Base-by-base conservation (phyloP, 139 green algal species). In the Picochlorum sp. region DNA sequence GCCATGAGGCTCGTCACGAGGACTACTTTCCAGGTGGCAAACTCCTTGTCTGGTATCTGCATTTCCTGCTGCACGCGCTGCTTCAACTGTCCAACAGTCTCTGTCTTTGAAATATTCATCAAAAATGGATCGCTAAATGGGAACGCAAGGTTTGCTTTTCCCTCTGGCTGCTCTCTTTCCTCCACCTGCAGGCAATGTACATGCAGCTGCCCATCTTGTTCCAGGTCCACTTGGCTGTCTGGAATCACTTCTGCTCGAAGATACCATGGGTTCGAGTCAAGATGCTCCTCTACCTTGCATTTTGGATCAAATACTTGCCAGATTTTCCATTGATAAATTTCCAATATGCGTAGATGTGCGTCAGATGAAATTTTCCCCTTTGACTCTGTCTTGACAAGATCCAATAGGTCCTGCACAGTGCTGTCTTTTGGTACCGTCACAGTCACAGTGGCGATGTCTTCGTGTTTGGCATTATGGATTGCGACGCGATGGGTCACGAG, bases 121-220 rank as follows among this genome's bases (percentile, higher is more conserved):
- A 96, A 62, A 67, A 98, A 90, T 3, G 92, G 92, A 38, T 97
- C 89, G 3, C 88, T 87, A 74, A 96, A 98, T 14, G 77, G 59
- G 45, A 69, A 66, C 0, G 71, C 49, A n/a, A 24, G n/a, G 2
- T 59, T 70, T n/a, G 45, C 6, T 7, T 70, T 57, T 4, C 47
- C 47, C 16, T 64, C 44, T 24, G 34, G 34, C 34, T 41, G 34
- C 31, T 34, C 21, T 30, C 73, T 63, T 30, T 70, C 63, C 18
- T 56, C 61, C 18, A 70, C 60, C 56, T 77, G 70, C 38, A 69
- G 44, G 47, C 73, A 78, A 44, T 74, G 51, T 6, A 70, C 38
- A 56, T 66, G 63, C 45, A 73, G n/a, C 31, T 49, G 30, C 4
- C 13, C 62, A n/a, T 18, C 8, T 41, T 47, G 13, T 14, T 65